Percentiles rank a stretch among this genome's conserved stretches.
phyloP scores from a whole-genome alignment of 257 asterid genomes.

The Eustoma russellianum region DNA sequence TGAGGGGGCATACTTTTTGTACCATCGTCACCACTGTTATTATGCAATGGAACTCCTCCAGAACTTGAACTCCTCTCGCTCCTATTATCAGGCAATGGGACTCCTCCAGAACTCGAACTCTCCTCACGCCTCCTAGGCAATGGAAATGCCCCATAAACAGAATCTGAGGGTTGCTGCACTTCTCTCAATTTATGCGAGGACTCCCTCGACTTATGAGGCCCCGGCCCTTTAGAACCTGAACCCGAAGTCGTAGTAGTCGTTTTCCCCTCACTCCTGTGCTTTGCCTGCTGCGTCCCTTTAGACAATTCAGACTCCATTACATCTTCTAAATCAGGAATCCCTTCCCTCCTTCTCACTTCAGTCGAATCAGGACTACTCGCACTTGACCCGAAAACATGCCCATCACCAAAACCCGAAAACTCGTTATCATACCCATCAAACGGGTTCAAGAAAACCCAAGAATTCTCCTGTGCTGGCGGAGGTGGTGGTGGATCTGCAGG shows the following conservation, averaged over 20 bases:
- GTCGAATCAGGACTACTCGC: constrained; percentile 81
- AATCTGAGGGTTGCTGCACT: no score
- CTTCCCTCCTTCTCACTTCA: constrained; percentile 93
- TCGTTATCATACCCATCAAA: constrained; percentile 46
- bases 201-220: no score
- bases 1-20: constrained; percentile 22
- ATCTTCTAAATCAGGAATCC: constrained; percentile 97
- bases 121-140: no score
- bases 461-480: constrained; percentile 57
- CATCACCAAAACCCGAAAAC: constrained; percentile 18
- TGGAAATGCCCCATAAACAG: no score
- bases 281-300: constrained; percentile 32
- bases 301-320: constrained; percentile 69
- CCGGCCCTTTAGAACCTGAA: no score
- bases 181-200: no score
- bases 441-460: constrained; percentile 79
- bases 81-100: no score
- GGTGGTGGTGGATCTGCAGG: constrained; percentile 74
- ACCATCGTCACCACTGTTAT: constrained; percentile 13
- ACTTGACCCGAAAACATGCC: constrained; percentile 34
- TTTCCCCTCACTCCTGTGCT: constrained; percentile 20
- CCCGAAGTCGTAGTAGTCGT: no score
- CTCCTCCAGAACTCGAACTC: constrained; percentile 15
- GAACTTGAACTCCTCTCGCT: no score
- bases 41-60: constrained; percentile 27